Percentiles rank a stretch among this genome's conserved stretches.
Conservation (phyloP, 1,139 yeast genomes). For the Sugiyamaella xylanicola region DNA sequence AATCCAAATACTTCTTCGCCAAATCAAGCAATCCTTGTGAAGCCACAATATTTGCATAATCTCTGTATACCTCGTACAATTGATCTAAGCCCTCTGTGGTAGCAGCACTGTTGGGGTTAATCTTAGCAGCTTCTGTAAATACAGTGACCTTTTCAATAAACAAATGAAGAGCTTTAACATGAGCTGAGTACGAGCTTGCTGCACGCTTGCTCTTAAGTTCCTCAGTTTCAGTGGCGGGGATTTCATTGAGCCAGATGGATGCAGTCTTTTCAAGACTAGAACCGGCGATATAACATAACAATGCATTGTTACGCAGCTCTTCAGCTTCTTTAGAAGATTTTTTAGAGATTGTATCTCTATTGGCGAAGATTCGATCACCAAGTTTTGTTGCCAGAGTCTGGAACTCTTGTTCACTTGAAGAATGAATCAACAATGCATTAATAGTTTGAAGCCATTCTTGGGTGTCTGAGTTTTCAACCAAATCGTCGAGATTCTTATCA, state of each 20-base stretch:
- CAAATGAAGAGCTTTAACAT: slow-evolving; percentile 75
- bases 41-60: slow-evolving; percentile 78
- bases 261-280: slow-evolving; percentile 78
- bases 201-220: slow-evolving; percentile 50
- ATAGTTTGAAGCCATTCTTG: slow-evolving; percentile 83
- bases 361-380: slow-evolving; percentile 68
- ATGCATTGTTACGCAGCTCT: slow-evolving; percentile 66
- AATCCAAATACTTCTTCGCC: slow-evolving; percentile 68
- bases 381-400: slow-evolving; percentile 60
- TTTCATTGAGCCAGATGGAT: slow-evolving; percentile 79
- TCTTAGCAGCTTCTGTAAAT: slow-evolving; percentile 54
- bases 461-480: slow-evolving; percentile 77
- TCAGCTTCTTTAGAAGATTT: slow-evolving; percentile 35
- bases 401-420: slow-evolving; percentile 47
- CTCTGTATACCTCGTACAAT: slow-evolving; percentile 63
- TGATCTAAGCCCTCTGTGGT: slow-evolving; percentile 41
- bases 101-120: slow-evolving; percentile 42
- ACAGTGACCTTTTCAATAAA: slow-evolving; percentile 84
- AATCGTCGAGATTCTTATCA: slow-evolving; percentile 62
- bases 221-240: slow-evolving; percentile 58
- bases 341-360: slow-evolving; percentile 29
- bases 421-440: slow-evolving; percentile 63
- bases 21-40: slow-evolving; percentile 82
- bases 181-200: slow-evolving; percentile 78
- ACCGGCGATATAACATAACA: slow-evolving; percentile 79